Evolutionary conservation across 306 rosid genomes (phyloP), one percentile per base, ranked within the genome.

Genomic region (Cucurbita moschata): DNA sequence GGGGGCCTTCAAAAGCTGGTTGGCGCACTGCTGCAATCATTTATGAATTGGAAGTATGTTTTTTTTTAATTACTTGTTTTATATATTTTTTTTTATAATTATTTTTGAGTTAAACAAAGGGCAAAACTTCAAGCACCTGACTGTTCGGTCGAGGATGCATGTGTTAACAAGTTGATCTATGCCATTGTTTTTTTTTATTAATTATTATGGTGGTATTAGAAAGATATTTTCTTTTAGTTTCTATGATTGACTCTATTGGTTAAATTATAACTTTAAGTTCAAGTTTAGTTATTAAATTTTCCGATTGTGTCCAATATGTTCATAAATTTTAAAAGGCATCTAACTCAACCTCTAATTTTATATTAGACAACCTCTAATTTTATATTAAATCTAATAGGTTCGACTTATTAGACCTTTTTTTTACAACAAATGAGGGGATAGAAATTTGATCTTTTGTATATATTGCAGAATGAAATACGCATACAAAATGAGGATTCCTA

Each of bases 11-110:
- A 66, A 94, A 90, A 87, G 96, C 97, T 80, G 98, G 98, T 77
- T 94, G 98, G 98, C 98, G 92, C 74, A 94, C 98, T 76, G 98
- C 92, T 52, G 98, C 98, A 51, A 84, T 94, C 86, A 94, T 94
- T 77, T 90, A 89, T 60, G 97, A 94, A 83, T 85, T 94, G 66
- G 96, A 94, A 83, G 98, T 91, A 84, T 51, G 82, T 40, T 42
- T 68, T 15, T 21, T 15, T 30, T 30, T 30, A 30, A 30, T 30
- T 30, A 30, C 35, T 30, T 30, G 35, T 30, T 30, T 30, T 30
- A 30, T 30, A 30, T 30, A 3, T 30, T 3, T 30, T 30, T 30
- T 30, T 30, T 30, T 2, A 0, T 2, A 30, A 30, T 30, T 30
- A 2, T 30, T 30, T 30, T 30, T 30, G 35, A 30, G 35, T 30